Percentiles rank a stretch among this genome's conserved stretches.
These are phyloP conservation scores for Hypoxylon sp. DNA, from an alignment of 2,329 filamentous ascomycete species.

Conservation along the genomic window DNA sequence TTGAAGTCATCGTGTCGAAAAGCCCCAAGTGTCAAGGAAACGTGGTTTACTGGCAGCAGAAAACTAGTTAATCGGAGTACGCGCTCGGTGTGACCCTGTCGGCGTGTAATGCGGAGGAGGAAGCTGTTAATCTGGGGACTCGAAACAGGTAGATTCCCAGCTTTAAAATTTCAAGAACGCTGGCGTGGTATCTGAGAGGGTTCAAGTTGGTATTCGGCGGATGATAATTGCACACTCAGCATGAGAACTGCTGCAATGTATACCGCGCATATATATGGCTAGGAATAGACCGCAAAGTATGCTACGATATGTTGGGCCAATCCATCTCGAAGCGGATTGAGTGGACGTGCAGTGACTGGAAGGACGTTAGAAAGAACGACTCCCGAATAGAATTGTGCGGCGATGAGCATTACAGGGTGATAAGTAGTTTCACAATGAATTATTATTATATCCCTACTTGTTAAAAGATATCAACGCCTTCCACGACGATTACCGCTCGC, in stretches of 20 bases:
- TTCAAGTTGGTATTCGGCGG: neutral
- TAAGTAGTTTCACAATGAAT: constrained; percentile 18
- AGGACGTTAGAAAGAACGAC: neutral
- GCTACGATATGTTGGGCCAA: neutral
- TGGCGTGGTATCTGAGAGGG: no score
- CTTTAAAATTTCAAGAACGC: no score
- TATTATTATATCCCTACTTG: constrained; percentile 37
- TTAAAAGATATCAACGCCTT: constrained; percentile 11
- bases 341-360: neutral
- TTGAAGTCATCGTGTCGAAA: no score
- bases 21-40: no score
- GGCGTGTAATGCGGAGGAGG: neutral
- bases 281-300: neutral
- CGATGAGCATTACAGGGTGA: neutral
- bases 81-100: neutral
- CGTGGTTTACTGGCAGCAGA: no score
- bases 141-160: no score
- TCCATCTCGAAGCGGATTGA: neutral
- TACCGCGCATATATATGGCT: neutral
- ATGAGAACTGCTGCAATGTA: neutral
- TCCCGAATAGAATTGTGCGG: neutral
- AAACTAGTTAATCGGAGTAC: neutral
- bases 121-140: neutral
- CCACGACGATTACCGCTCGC: constrained; percentile 34
- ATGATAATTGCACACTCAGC: no score